Evolutionary conservation across 306 rosid species (phyloP).

Genomic region (Fragaria vesca): DNA sequence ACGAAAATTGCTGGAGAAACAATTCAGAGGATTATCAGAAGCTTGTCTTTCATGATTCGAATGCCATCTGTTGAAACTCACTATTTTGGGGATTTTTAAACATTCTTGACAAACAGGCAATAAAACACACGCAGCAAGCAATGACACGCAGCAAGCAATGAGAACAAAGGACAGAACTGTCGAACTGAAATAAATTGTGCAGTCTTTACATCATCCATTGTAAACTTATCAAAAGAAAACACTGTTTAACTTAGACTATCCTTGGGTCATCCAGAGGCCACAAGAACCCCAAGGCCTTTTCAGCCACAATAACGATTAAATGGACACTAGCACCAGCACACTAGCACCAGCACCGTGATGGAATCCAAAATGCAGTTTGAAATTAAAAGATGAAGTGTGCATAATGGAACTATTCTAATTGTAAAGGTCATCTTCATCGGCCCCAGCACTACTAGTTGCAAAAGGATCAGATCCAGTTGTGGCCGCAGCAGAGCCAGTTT

Average conservation of each 20-base stretch:
- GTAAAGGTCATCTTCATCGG: constrained; percentile 96
- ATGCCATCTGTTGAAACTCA: background rate
- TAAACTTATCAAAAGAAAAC: constrained; percentile 2
- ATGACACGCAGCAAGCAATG: too few species aligned
- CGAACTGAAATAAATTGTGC: background rate
- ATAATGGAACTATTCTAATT: constrained; percentile 38
- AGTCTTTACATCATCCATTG: constrained; percentile 11
- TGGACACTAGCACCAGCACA: constrained; percentile 10
- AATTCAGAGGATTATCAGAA: too few species aligned
- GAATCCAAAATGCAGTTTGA: constrained; percentile 17
- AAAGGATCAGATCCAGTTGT: constrained; percentile 61
- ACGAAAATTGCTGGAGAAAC: too few species aligned
- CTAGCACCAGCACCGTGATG: constrained; percentile 14
- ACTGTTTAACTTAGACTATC: constrained; percentile 11
- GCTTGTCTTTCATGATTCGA: background rate
- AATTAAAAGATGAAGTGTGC: constrained; percentile 14
- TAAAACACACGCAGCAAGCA: background rate
- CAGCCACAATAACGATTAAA: background rate
- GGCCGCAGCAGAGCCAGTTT: constrained; percentile 36
- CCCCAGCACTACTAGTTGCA: constrained; percentile 65
- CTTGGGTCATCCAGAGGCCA: background rate
- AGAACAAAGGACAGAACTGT: background rate
- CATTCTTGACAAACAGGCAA: background rate
- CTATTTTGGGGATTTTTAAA: background rate
- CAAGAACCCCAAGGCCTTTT: background rate